These are phyloP conservation scores for Eimeria falciformis DNA, from an alignment of 169 alveolate species.

Conservation along the genomic window DNA sequence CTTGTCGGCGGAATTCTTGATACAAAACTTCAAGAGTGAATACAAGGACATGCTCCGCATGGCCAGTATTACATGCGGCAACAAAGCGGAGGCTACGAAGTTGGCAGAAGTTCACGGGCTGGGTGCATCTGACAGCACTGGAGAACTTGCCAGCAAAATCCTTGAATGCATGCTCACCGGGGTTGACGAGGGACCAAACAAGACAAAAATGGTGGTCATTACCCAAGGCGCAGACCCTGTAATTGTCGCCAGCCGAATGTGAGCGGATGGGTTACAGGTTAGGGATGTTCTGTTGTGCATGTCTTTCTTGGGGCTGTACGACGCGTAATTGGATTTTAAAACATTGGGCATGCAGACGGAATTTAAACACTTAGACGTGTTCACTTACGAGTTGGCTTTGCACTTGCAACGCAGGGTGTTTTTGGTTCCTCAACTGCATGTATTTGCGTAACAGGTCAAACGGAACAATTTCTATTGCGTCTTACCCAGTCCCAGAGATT, in stretches of 20 bases:
- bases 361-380: no score
- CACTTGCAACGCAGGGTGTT: no score
- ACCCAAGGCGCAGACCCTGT: constrained; percentile 75
- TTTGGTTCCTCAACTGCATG: no score
- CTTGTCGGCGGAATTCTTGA: constrained; percentile 84
- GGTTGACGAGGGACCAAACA: background rate
- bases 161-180: background rate
- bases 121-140: background rate
- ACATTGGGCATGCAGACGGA: no score
- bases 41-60: constrained; percentile 70
- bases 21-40: constrained; percentile 81
- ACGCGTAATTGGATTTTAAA: no score
- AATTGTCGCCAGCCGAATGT: constrained; percentile 24
- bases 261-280: background rate
- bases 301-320: no score
- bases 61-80: constrained; percentile 84
- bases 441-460: background rate
- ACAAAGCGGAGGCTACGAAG: constrained; percentile 83
- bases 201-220: constrained; percentile 38
- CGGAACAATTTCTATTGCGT: background rate
- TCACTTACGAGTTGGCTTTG: no score
- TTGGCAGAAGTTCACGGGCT: constrained; percentile 79
- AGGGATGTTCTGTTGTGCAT: background rate
- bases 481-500: background rate
- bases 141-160: background rate